Evolutionary conservation across 106 monocot genomes (phyloP).

Genomic region (Dendrobium chrysotoxum): DNA sequence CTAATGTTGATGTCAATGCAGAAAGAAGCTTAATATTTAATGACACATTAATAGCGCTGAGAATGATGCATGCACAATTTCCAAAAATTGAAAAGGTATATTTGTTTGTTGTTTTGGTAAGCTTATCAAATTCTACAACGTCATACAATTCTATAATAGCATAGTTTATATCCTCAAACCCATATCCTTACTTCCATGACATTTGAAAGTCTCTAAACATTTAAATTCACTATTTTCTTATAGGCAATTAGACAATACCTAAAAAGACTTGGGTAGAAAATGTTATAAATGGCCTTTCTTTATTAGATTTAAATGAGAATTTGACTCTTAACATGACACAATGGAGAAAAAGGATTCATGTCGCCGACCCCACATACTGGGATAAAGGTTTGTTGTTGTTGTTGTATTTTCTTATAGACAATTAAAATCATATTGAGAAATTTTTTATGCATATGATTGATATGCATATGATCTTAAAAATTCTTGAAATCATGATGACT

Average conservation of each 20-base stretch:
- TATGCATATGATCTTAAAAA: background rate
- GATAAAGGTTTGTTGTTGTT: too few species aligned
- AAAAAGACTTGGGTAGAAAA: too few species aligned
- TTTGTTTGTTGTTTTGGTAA: background rate
- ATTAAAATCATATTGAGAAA: background rate
- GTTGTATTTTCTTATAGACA: background rate
- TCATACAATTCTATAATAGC: too few species aligned
- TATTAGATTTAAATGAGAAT: too few species aligned
- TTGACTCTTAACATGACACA: too few species aligned
- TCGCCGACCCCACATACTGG: too few species aligned
- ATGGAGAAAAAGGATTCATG: too few species aligned
- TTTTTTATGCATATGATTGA: background rate
- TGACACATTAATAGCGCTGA: conserved; percentile 72
- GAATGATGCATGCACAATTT: conserved; percentile 85
- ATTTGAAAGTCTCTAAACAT: background rate
- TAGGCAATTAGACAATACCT: background rate
- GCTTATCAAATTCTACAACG: too few species aligned
- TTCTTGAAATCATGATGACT: background rate
- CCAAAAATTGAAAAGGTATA: conserved; percentile 61
- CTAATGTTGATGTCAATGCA: conserved; percentile 20
- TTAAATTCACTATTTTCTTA: background rate
- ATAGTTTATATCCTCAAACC: too few species aligned
- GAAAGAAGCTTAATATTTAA: conserved; percentile 49
- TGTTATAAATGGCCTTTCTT: too few species aligned
- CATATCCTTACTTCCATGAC: background rate